These are phyloP conservation scores for Anisodus acutangulus DNA, from an alignment of 257 asterid genomes.

Conservation along the genomic window DNA sequence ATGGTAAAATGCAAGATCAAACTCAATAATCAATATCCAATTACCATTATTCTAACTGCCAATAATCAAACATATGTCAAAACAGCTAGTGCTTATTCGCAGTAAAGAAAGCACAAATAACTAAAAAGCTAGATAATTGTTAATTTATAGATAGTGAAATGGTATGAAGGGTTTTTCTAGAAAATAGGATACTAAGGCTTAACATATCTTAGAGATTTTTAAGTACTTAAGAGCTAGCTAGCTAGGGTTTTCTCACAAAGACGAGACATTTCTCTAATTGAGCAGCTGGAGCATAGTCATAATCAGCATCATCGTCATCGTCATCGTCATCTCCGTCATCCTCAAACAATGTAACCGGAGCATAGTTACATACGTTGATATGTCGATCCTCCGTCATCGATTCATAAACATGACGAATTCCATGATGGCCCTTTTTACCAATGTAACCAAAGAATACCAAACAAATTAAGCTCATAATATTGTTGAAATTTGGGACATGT, in stretches of 20 bases:
- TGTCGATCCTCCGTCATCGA: not conserved
- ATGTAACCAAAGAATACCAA: not conserved
- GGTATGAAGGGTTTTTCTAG: too few relatives aligned
- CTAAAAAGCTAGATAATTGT: too few relatives aligned
- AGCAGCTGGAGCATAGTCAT: not conserved
- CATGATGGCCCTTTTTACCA: not conserved
- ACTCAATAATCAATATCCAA: too few relatives aligned
- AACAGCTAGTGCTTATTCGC: too few relatives aligned
- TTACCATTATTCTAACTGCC: too few relatives aligned
- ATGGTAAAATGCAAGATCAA: too few relatives aligned
- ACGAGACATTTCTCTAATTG: accelerated
- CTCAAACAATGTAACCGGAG: not conserved
- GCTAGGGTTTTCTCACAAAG: not conserved
- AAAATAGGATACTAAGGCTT: not conserved
- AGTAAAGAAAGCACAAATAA: too few relatives aligned
- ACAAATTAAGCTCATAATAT: not conserved
- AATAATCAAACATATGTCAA: too few relatives aligned
- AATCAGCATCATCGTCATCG: not conserved
- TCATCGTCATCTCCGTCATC: not conserved
- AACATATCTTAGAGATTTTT: not conserved
- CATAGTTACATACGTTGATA: not conserved
- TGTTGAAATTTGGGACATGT: not conserved
- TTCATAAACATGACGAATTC: not conserved
- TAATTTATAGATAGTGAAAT: too few relatives aligned
- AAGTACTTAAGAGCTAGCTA: not conserved